A percentile compares a stretch with the other conserved stretches of the same genome.
These are phyloP conservation scores for Carex arenaria DNA, from an alignment of 202 grass and related monocot genomes.

Conservation along the genomic window DNA sequence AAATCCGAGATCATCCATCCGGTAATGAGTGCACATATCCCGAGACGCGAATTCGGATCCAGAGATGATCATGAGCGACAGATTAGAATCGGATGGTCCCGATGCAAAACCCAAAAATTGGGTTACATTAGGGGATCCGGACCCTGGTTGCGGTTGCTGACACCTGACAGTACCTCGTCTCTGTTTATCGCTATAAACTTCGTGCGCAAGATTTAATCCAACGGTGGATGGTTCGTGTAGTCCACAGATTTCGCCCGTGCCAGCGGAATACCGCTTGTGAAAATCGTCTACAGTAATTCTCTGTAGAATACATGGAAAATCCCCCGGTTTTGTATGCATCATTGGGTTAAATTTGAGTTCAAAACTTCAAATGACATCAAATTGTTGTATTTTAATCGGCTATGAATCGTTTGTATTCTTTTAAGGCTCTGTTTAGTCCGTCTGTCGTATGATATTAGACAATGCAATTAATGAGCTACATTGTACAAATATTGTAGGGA, in stretches of 20 bases:
- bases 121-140: too few species aligned
- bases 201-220: background rate
- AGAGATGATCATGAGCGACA: too few species aligned
- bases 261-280: background rate
- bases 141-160: background rate
- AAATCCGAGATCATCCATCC: too few species aligned
- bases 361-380: background rate
- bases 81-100: too few species aligned
- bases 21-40: too few species aligned
- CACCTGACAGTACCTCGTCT: background rate
- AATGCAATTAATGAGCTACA: background rate
- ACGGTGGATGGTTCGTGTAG: background rate
- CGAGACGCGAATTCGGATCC: too few species aligned
- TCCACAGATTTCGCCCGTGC: conserved; percentile 21
- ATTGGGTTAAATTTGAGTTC: background rate
- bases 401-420: background rate
- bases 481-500: background rate
- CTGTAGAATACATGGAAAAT: background rate
- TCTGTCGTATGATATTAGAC: background rate
- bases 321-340: background rate
- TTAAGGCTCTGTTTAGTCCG: background rate
- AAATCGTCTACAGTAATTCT: background rate
- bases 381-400: background rate
- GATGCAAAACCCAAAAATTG: too few species aligned
- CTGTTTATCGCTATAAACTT: background rate